Evolutionary conservation across 176 grass and related monocot species (phyloP), one percentile per base, ranked within the genome.

Genomic region (Eragrostis curvula): DNA sequence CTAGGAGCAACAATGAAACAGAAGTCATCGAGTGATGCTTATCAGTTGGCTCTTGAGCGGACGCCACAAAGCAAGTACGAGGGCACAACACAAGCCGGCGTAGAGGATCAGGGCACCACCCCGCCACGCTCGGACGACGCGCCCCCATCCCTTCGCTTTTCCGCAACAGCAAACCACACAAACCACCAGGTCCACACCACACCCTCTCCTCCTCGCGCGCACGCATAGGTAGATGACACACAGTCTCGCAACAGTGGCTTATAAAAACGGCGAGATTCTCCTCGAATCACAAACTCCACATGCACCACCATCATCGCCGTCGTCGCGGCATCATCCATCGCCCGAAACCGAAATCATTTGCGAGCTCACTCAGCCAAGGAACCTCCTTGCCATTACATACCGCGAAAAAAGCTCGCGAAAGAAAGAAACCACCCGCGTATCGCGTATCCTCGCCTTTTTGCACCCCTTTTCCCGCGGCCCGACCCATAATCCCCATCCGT

Each of bases 211-310:
- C 29, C 57, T 50, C 76, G 65, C 65, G 28, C 36, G 44, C 81
- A 36, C 59, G 66, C 47, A 6, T 21, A 0, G 13, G 28, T 6
- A 43, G 30, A 49, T 49, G 46, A 39, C 62, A 52, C 69, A 27
- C 48, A 81, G 63, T 14, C 30, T 60, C 77, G 47, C 47, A 49
- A 15, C 47, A 49, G 47, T 53, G 16, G 7, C 62, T 74, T 84
- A 45, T 69, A 74, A 62, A 85, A 85, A 62, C 32, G 21, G 27
- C 29, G 14, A 76, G 62, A 85, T 84, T 70, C 72, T 76, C 79
- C 79, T 77, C 72, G 79, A 87, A 87, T 52, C 85, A 28, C 79
- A 87, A 45, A 20, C 79, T 63, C 79, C 85, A 82, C 45, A 77
- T 77, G 72, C 79, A 2, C 12, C 73, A 75, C 36, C 50, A 57